Base-by-base conservation (phyloP, 148 eudicot species). In the Agrostemma githago region DNA sequence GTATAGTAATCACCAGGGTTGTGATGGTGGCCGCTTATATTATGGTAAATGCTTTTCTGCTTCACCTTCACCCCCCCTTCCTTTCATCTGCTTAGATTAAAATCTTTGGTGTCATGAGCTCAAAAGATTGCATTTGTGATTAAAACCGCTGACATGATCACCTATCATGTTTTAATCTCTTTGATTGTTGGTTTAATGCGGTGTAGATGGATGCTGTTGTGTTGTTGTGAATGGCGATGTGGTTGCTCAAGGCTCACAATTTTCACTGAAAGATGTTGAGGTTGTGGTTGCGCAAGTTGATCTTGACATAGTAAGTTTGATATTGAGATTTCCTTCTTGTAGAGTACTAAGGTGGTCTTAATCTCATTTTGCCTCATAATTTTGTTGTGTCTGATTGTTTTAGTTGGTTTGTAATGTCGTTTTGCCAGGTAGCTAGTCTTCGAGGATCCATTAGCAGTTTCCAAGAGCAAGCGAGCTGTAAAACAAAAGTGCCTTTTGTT, bases 1-100 rank as follows among this genome's bases (percentile, higher is more conserved):
- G 98, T 93, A 90, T 72, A 89, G 98, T 74, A 94, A 92, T 83
- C 98, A 94, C 8, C 97, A 91, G 81, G 97, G 98, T 80, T 95
- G 97, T 82, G 97, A 95, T 79, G 97, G 97, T 70, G 86, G 97
- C 46, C 96, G 97, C 72, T 89, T 92, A 72, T 91, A 95, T 77
- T 95, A 87, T 76, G 98, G 98, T 95, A 83, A n/a, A 48, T 40
- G 43, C 15, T 66, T 56, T 4, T 51, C 19, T 5, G 15, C 4
- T 46, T 42, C 21, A 6, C 34, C 34, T 26, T 26, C 34, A 26
- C 34, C 34, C 34, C 34, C 34, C 34, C 0, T 2, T 38, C 5
- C 72, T 51, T 51, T 51, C 56, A 57, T 42, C 17, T 43, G 17
- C 37, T 40, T 59, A 44, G 15, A 43, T 8, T 60, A 14, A 61